Evolutionary conservation across 176 grass and related monocot genomes (phyloP).

Genomic region (Oryza longistaminata): DNA sequence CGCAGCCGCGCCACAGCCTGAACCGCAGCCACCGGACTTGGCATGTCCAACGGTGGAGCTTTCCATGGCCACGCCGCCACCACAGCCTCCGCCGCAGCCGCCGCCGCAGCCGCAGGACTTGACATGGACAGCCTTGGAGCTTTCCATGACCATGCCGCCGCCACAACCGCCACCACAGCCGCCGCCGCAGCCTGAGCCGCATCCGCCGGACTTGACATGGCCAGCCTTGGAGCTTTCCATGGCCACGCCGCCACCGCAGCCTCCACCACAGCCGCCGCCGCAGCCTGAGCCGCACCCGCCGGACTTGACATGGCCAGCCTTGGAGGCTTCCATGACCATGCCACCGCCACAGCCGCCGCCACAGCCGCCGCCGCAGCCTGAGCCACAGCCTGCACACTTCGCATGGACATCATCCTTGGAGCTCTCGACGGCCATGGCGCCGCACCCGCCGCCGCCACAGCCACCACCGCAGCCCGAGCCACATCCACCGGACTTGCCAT

Average conservation of each 20-base stretch:
- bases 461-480: no score
- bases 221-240: background rate
- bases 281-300: background rate
- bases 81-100: background rate
- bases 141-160: background rate
- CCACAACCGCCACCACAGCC: background rate
- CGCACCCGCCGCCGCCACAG: no score
- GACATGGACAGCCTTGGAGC: background rate
- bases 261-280: constrained; percentile 29
- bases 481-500: no score
- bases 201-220: background rate
- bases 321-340: no score
- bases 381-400: constrained; percentile 24
- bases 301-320: background rate
- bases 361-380: background rate
- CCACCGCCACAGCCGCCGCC: background rate
- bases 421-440: no score
- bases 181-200: constrained; percentile 13
- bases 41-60: background rate
- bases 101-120: constrained; percentile 4
- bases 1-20: background rate
- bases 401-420: no score
- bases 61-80: background rate
- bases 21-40: constrained; percentile 14
- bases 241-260: background rate